Evolutionary conservation across 805 yeast species (phyloP).

Genomic region (Saccharomycopsis fibuligera): DNA sequence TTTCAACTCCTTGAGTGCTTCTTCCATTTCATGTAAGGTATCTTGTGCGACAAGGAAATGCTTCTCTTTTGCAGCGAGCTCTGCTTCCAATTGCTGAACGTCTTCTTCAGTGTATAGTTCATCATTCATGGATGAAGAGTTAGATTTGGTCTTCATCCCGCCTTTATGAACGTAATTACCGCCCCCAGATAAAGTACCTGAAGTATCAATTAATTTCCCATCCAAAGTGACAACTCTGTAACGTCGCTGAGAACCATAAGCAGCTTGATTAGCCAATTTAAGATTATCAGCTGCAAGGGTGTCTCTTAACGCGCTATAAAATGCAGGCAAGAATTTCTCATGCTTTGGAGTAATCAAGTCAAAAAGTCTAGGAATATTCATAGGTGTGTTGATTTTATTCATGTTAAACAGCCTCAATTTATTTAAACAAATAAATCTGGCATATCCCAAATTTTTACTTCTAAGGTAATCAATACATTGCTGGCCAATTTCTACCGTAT

Average conservation of each 20-base stretch:
- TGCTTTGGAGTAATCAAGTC: slow-evolving; percentile 72
- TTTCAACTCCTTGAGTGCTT: slow-evolving; percentile 48
- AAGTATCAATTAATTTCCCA: slow-evolving; percentile 85
- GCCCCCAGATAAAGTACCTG: slow-evolving; percentile 98
- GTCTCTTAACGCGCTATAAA: slow-evolving; percentile 78
- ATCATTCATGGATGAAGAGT: no score
- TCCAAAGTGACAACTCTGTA: slow-evolving; percentile 88
- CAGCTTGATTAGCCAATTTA: slow-evolving; percentile 78
- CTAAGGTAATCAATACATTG: slow-evolving; percentile 78
- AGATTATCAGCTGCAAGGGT: slow-evolving; percentile 81
- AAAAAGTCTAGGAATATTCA: slow-evolving; percentile 70
- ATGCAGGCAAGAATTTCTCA: slow-evolving; percentile 73
- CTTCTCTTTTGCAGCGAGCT: slow-evolving; percentile 47
- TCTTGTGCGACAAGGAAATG: slow-evolving; percentile 43
- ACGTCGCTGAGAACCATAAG: slow-evolving; percentile 68
- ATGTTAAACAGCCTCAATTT: slow-evolving; percentile 59
- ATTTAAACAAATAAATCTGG: slow-evolving; percentile 75
- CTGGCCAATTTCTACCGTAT: slow-evolving; percentile 63
- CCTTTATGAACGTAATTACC: slow-evolving; percentile 69
- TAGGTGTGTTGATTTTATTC: slow-evolving; percentile 60
- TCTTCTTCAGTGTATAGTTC: slow-evolving; percentile 43
- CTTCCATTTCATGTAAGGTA: slow-evolving; percentile 53
- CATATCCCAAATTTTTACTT: slow-evolving; percentile 79
- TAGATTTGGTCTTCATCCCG: slow-evolving; percentile 49
- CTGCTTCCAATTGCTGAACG: slow-evolving; percentile 45